phyloP scores from a whole-genome alignment of 2,329 filamentous ascomycete genomes.

The Xylariaceae sp. region DNA sequence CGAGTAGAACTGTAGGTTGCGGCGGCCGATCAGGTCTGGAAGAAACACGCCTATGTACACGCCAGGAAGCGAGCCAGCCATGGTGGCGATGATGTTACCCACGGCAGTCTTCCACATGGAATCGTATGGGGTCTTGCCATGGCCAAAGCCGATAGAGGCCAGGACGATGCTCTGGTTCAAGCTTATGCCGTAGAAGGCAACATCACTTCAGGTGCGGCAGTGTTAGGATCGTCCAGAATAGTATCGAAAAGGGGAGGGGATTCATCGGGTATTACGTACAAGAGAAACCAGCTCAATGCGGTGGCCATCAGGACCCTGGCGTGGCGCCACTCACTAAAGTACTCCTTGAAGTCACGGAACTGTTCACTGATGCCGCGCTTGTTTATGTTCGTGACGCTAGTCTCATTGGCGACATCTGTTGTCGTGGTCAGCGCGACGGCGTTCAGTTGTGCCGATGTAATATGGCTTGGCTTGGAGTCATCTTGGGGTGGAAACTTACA shows the following conservation, averaged over 20 bases:
- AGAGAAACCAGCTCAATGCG: slow-evolving; percentile 46
- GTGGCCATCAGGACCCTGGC: not conserved
- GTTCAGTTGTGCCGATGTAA: not conserved
- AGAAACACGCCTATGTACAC: slow-evolving; percentile 76
- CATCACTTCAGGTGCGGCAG: slow-evolving; percentile 15
- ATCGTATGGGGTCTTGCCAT: slow-evolving; percentile 55
- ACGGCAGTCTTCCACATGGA: slow-evolving; percentile 68
- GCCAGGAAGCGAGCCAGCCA: slow-evolving; percentile 72
- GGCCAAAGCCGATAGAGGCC: slow-evolving; percentile 60
- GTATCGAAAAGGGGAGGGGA: not conserved
- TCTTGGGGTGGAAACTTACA: slow-evolving; percentile 5
- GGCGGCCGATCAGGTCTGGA: slow-evolving; percentile 69
- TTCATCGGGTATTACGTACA: slow-evolving; percentile 6
- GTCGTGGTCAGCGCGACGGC: slow-evolving; percentile 62
- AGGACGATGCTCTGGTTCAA: slow-evolving; percentile 73
- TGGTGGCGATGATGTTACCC: slow-evolving; percentile 72
- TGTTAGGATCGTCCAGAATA: not conserved
- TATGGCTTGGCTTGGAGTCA: not conserved
- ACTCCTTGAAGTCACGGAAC: not conserved
- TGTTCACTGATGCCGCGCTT: not conserved
- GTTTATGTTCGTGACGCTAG: not conserved
- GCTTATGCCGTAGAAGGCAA: slow-evolving; percentile 60
- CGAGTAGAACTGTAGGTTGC: slow-evolving; percentile 66
- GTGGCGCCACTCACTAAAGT: not conserved
- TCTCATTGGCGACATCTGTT: not conserved